These are phyloP conservation scores for Tuber borchii DNA, from an alignment of 495 filamentous ascomycete species.

Conservation along the genomic window DNA sequence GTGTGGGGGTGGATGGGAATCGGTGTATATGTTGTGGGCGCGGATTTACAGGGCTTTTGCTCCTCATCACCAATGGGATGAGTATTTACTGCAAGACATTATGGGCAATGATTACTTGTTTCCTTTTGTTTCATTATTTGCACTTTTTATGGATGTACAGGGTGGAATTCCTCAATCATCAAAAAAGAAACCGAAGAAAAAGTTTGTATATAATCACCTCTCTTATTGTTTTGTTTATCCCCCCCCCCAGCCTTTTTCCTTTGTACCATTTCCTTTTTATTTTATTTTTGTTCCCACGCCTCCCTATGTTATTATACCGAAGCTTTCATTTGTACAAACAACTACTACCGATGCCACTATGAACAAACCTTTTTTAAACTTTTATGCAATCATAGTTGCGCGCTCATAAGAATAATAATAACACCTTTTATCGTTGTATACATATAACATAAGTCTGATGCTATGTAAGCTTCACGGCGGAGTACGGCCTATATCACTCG, in stretches of 20 bases:
- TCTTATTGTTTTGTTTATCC: not conserved
- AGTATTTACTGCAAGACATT: not conserved
- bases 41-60: not conserved
- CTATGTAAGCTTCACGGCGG: not conserved
- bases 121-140: constrained; percentile 1
- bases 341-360: not conserved
- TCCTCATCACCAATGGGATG: constrained; percentile 1
- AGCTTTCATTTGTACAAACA: constrained; percentile 11
- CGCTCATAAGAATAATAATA: constrained; percentile 19
- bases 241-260: constrained; percentile 10
- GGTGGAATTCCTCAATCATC: not conserved
- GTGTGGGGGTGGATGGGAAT: not conserved
- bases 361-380: not conserved
- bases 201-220: not conserved
- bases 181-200: not conserved
- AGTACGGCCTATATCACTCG: not conserved
- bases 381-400: constrained; percentile 6
- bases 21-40: not conserved
- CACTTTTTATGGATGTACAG: not conserved
- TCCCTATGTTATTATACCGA: constrained; percentile 19
- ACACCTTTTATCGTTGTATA: not conserved
- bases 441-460: not conserved
- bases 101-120: not conserved
- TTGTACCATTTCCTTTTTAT: constrained; percentile 24
- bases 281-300: constrained; percentile 13